Evolutionary conservation across 495 filamentous ascomycete genomes (phyloP).

Genomic region (Penicillium taxi): DNA sequence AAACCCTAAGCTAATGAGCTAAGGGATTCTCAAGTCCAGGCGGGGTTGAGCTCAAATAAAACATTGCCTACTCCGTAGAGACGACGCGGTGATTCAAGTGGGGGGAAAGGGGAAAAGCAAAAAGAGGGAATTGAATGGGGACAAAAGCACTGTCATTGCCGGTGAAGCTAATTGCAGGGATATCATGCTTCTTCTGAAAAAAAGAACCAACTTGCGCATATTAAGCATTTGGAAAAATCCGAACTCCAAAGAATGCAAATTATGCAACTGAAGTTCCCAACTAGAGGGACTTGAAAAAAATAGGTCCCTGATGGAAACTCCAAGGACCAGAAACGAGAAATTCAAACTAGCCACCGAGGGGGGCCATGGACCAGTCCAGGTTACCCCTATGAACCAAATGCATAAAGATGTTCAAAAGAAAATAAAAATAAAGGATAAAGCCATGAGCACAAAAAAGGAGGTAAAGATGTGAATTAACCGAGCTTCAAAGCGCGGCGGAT

Average conservation of each 20-base stretch:
- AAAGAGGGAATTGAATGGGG: background rate
- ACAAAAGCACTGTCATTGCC: too few species aligned
- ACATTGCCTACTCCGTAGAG: too few species aligned
- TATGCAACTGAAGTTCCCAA: too few species aligned
- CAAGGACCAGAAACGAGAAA: background rate
- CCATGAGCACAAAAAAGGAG: background rate
- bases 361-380: conserved; percentile 19
- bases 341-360: conserved; percentile 14
- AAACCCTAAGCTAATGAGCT: too few species aligned
- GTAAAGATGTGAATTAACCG: conserved; percentile 12
- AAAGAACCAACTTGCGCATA: conserved; percentile 7
- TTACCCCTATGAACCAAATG: conserved; percentile 13
- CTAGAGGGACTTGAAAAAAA: too few species aligned
- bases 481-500: conserved; percentile 48
- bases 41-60: too few species aligned
- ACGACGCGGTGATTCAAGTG: too few species aligned
- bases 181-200: too few species aligned
- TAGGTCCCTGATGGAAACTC: too few species aligned
- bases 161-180: too few species aligned
- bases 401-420: conserved; percentile 4
- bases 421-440: conserved; percentile 1
- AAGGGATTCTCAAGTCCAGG: too few species aligned
- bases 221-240: conserved; percentile 14
- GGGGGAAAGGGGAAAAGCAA: background rate
- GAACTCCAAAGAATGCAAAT: conserved; percentile 24